Evolutionary conservation across 192 early-diverging fungal genomes (phyloP).

Genomic region (Coemansia sp.): DNA sequence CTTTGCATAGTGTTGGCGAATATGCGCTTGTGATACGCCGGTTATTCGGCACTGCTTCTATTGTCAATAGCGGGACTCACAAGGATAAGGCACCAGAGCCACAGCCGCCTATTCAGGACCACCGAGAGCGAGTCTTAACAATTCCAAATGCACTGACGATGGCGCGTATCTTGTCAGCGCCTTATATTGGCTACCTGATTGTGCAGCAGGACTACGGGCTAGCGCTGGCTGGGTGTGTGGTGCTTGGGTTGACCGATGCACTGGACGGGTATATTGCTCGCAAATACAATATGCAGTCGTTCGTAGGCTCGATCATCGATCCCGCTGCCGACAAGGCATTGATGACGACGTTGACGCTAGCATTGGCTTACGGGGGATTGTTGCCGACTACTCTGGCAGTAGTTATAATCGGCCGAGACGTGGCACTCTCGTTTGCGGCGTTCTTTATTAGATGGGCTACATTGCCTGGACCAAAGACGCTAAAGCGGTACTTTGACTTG

Average conservation of each 20-base stretch:
- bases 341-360: slow-evolving; percentile 87
- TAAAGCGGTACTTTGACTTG: slow-evolving; percentile 82
- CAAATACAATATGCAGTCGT: slow-evolving; percentile 79
- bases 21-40: not conserved
- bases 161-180: slow-evolving; percentile 73
- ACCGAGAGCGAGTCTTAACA: slow-evolving; percentile 83
- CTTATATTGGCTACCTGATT: slow-evolving; percentile 89
- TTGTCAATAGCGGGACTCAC: not conserved
- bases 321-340: slow-evolving; percentile 92
- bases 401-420: slow-evolving; percentile 85
- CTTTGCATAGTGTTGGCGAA: not conserved
- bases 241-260: slow-evolving; percentile 85
- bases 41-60: not conserved
- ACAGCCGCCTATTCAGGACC: not conserved
- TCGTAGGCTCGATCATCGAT: slow-evolving; percentile 87
- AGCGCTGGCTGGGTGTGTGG: slow-evolving; percentile 75
- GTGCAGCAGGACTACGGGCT: slow-evolving; percentile 65
- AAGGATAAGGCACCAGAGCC: not conserved
- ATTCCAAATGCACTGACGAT: slow-evolving; percentile 89
- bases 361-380: slow-evolving; percentile 67
- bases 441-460: slow-evolving; percentile 88
- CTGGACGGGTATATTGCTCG: slow-evolving; percentile 90
- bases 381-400: slow-evolving; percentile 75
- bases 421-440: slow-evolving; percentile 71
- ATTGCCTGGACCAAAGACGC: slow-evolving; percentile 84